phyloP scores from a whole-genome alignment of 2,329 filamentous ascomycete genomes.

The Alternaria conjuncta region DNA sequence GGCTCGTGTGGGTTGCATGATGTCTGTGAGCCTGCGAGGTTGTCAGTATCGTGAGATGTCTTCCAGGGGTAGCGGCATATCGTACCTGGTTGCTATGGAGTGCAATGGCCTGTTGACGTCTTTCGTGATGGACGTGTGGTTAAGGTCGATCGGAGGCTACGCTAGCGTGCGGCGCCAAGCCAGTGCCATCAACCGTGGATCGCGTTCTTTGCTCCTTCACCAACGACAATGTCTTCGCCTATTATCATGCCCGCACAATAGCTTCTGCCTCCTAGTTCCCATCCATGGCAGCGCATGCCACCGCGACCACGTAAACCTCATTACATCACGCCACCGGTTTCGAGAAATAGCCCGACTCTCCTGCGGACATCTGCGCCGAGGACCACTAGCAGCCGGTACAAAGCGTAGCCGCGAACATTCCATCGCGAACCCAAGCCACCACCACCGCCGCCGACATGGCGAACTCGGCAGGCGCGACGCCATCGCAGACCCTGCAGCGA shows the following conservation, averaged over 20 bases:
- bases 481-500: conserved; percentile 59
- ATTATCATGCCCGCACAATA: conserved; percentile 26
- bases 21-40: conserved; percentile 27
- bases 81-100: conserved; percentile 32
- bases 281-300: conserved; percentile 31
- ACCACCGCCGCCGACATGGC: conserved; percentile 22
- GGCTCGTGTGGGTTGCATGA: conserved; percentile 34
- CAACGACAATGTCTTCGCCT: conserved; percentile 7
- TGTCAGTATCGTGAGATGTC: conserved; percentile 9
- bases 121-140: conserved; percentile 31
- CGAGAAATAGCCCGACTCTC: conserved; percentile 16
- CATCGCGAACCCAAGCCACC: not conserved
- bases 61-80: not conserved
- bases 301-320: conserved; percentile 12
- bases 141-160: conserved; percentile 25
- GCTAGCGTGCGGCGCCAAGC: conserved; percentile 27
- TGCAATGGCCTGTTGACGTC: conserved; percentile 42
- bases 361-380: conserved; percentile 14
- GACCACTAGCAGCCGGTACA: conserved; percentile 20
- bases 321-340: conserved; percentile 14
- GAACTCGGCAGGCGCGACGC: conserved; percentile 33
- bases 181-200: conserved; percentile 21
- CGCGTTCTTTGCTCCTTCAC: conserved; percentile 27
- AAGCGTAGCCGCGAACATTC: not conserved
- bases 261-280: conserved; percentile 13